phyloP scores from a whole-genome alignment of 225 moss, liverwort and hornwort genomes.

The Lunularia cruciata region DNA sequence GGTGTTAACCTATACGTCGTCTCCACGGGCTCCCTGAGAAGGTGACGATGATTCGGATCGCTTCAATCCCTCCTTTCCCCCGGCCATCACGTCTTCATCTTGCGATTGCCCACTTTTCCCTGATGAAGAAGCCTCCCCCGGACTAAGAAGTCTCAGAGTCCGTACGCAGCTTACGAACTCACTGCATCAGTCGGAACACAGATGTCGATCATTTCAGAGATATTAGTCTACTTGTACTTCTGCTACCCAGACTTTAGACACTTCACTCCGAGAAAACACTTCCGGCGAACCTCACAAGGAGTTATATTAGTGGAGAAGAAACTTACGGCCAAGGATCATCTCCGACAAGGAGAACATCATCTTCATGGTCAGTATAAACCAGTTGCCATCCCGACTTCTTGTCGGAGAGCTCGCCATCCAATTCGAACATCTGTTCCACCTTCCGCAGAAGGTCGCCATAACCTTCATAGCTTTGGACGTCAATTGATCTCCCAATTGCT shows the following conservation, averaged over 20 bases:
- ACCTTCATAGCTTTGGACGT: constrained; percentile 56
- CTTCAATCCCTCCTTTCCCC: constrained; percentile 13
- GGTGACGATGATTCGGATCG: constrained; percentile 10
- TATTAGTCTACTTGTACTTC: background rate
- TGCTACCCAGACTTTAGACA: background rate
- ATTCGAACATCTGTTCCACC: constrained; percentile 60
- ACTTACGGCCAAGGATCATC: constrained; percentile 84
- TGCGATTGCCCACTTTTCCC: constrained; percentile 10
- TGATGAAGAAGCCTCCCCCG: constrained; percentile 23
- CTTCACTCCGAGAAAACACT: background rate
- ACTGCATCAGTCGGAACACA: background rate
- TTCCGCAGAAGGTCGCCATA: constrained; percentile 61
- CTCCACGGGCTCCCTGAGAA: background rate
- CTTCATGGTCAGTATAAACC: constrained; percentile 75
- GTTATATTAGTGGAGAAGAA: background rate
- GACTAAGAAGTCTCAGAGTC: constrained; percentile 31
- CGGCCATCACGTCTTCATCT: constrained; percentile 4
- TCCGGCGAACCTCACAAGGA: background rate
- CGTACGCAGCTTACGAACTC: constrained; percentile 46
- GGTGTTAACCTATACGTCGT: constrained; percentile 5
- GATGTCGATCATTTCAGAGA: too few species aligned
- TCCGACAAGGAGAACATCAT: constrained; percentile 72
- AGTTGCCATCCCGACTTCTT: constrained; percentile 73
- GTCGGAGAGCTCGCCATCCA: constrained; percentile 59
- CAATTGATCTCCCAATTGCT: constrained; percentile 65